Conservation (phyloP, 1,139 yeast species). For the Meyerozyma sp. region DNA sequence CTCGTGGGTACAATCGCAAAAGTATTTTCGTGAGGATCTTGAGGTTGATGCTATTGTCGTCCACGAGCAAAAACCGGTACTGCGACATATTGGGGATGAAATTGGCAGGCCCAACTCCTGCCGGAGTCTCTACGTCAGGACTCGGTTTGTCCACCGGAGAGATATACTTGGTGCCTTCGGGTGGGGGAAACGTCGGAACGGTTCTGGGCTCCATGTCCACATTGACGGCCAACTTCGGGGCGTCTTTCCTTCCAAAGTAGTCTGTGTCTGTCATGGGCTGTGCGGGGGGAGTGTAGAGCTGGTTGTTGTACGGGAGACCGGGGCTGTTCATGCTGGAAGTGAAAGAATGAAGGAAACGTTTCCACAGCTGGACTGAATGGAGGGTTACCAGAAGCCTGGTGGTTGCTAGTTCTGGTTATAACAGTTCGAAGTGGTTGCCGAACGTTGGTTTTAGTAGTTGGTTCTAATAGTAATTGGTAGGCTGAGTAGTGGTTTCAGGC, state of each 20-base stretch:
- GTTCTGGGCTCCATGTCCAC: background rate
- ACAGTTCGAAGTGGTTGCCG: too few species aligned
- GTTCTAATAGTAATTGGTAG: too few species aligned
- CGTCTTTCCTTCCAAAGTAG: background rate
- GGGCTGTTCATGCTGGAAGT: background rate
- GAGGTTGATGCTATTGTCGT: slow-evolving; percentile 39
- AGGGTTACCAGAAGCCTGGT: too few species aligned
- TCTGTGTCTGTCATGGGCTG: background rate
- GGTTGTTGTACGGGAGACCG: background rate
- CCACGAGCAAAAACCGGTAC: slow-evolving; percentile 34
- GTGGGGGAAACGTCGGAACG: background rate
- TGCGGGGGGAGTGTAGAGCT: background rate
- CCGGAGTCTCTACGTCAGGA: slow-evolving; percentile 1
- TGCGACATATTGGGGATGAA: slow-evolving; percentile 16
- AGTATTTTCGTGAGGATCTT: slow-evolving; percentile 32
- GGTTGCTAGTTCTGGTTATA: too few species aligned
- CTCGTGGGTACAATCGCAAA: slow-evolving; percentile 30
- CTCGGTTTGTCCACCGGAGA: background rate
- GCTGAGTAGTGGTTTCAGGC: too few species aligned
- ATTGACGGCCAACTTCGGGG: background rate
- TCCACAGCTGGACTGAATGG: too few species aligned
- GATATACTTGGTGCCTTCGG: background rate
- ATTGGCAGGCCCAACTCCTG: background rate
- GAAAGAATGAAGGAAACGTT: too few species aligned
- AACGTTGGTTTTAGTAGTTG: too few species aligned